Conservation (phyloP, 306 rosid species). For the Pueraria montana region DNA sequence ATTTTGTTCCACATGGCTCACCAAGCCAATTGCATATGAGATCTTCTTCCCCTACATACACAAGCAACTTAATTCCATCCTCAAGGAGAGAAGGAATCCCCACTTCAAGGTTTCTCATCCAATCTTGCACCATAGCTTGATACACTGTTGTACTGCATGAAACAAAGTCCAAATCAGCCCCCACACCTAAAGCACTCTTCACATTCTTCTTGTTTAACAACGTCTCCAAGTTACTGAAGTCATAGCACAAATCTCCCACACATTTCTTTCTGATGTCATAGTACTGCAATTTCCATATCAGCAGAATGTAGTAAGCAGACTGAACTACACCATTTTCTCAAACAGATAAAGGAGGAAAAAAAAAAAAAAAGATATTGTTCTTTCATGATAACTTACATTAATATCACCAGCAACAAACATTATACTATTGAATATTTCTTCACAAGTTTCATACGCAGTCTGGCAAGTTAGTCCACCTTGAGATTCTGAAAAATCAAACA, state of each 20-base stretch:
- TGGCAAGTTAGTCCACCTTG: too few relatives aligned
- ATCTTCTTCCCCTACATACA: conserved; percentile 95
- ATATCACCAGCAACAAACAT: conserved; percentile 47
- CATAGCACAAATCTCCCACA: conserved; percentile 49
- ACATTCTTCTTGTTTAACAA: conserved; percentile 63
- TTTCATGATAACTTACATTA: conserved; percentile 62
- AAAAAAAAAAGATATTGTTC: neutral
- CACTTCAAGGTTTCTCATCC: conserved; percentile 87
- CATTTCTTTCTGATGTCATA: too few relatives aligned
- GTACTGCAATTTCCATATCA: too few relatives aligned
- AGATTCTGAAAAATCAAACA: conserved; percentile 47
- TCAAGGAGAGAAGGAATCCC: conserved; percentile 87
- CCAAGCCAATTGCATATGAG: conserved; percentile 97
- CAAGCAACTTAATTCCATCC: conserved; percentile 81
- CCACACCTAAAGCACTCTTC: conserved; percentile 75
- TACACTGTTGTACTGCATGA: conserved; percentile 71
- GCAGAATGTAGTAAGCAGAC: too few relatives aligned
- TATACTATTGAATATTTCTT: conserved; percentile 52
- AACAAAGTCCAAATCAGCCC: conserved; percentile 61
- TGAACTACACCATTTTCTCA: too few relatives aligned
- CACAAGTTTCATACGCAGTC: conserved; percentile 57
- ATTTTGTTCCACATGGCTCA: too few relatives aligned
- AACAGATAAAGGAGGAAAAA: too few relatives aligned
- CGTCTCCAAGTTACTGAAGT: conserved; percentile 76
- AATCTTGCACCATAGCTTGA: conserved; percentile 63